Evolutionary conservation across 176 grass and related monocot species (phyloP).

Genomic region (Eleusine coracana): DNA sequence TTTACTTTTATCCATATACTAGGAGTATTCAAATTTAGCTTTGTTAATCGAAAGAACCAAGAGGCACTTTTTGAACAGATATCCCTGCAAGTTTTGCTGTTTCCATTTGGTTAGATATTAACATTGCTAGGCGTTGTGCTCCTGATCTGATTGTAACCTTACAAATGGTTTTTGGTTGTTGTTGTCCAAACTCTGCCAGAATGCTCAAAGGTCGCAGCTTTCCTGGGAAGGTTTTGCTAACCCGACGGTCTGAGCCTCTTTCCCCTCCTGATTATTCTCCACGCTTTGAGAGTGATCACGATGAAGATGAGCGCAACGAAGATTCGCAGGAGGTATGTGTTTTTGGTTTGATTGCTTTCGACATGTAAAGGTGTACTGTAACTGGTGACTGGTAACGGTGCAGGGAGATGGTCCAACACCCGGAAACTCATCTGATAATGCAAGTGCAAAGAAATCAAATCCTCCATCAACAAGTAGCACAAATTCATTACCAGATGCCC

Average conservation of each 20-base stretch:
- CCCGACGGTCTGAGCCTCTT: constrained; percentile 67
- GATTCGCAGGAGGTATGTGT: constrained; percentile 61
- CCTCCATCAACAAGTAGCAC: constrained; percentile 57
- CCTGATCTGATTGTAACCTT: constrained; percentile 4
- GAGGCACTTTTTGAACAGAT: background rate
- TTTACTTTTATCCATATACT: background rate
- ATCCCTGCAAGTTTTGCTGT: background rate
- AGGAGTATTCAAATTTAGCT: background rate
- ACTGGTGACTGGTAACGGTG: constrained; percentile 19
- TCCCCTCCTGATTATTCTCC: constrained; percentile 57
- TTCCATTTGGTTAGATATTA: background rate
- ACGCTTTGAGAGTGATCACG: constrained; percentile 38
- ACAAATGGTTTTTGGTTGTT: background rate
- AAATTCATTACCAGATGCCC: constrained; percentile 64
- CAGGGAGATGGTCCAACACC: constrained; percentile 57
- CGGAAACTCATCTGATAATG: constrained; percentile 47
- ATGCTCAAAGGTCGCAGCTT: constrained; percentile 92
- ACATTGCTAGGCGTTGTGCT: background rate
- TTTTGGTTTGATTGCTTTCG: constrained; percentile 27
- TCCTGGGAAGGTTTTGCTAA: constrained; percentile 81
- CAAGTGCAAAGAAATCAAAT: constrained; percentile 57
- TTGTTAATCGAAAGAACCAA: background rate
- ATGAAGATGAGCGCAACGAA: constrained; percentile 55
- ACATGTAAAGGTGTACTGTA: constrained; percentile 3
- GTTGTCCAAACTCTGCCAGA: constrained; percentile 34